Percentiles rank a stretch among this genome's conserved stretches.
phyloP scores from a whole-genome alignment of 495 filamentous ascomycete genomes.

The Penicillium longicatenatum region DNA sequence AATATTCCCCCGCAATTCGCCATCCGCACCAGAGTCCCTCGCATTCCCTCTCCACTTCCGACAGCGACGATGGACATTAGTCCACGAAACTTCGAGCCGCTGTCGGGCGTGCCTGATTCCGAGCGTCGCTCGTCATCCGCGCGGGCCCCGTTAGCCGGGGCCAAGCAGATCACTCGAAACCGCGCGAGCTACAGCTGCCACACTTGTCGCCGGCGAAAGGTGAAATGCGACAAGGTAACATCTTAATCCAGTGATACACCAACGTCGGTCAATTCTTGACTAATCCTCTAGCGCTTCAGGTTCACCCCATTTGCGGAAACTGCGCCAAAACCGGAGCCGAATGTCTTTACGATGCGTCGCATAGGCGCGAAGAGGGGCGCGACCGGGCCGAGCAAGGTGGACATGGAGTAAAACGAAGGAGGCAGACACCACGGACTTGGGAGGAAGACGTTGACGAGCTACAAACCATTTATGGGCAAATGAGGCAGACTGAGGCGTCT shows the following conservation, averaged over 20 bases:
- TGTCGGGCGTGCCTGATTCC: constrained; percentile 9
- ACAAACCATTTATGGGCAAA: constrained; percentile 41
- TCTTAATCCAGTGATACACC: background rate
- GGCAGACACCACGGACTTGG: constrained; percentile 30
- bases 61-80: constrained; percentile 20
- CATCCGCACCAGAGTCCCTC: constrained; percentile 8
- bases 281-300: constrained; percentile 20
- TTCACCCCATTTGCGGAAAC: constrained; percentile 51
- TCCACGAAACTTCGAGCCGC: constrained; percentile 7
- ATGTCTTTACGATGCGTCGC: constrained; percentile 44
- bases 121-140: constrained; percentile 15
- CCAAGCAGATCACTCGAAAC: constrained; percentile 51
- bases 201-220: constrained; percentile 49
- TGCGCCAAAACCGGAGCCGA: constrained; percentile 47
- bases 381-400: constrained; percentile 16
- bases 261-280: background rate
- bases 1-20: constrained; percentile 18
- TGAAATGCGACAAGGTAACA: constrained; percentile 49
- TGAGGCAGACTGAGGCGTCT: constrained; percentile 27
- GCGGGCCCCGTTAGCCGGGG: constrained; percentile 26
- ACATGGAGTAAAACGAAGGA: constrained; percentile 43
- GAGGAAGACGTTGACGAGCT: constrained; percentile 43
- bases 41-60: background rate
- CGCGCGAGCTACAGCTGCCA: constrained; percentile 54
- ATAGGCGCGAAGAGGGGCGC: constrained; percentile 24